Conservation (phyloP, 306 rosid species). For the Spatholobus suberectus region DNA sequence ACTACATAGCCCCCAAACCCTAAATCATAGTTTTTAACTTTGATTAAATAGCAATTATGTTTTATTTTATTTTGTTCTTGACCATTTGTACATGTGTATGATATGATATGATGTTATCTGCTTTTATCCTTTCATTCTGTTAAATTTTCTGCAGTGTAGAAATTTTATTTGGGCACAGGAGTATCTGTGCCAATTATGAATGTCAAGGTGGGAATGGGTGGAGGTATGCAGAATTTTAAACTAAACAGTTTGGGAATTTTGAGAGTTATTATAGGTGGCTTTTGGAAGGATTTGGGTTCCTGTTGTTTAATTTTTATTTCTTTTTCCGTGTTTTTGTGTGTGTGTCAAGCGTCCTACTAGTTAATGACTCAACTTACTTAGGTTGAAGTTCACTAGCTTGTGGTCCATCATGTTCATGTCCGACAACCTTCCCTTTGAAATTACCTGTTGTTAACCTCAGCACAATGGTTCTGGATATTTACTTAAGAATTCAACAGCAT, state of each 20-base stretch:
- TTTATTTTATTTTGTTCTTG: background rate
- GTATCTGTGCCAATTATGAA: background rate
- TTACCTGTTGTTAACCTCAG: background rate
- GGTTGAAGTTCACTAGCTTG: conserved; percentile 2
- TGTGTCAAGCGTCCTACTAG: conserved; percentile 6
- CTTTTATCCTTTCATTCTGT: conserved; percentile 4
- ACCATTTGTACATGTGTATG: background rate
- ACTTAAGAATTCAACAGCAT: background rate
- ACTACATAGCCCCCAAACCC: background rate
- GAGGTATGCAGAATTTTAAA: background rate
- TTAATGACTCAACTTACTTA: background rate
- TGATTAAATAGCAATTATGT: background rate
- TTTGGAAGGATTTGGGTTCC: conserved; percentile 9
- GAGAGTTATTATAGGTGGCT: background rate
- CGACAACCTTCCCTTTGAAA: background rate
- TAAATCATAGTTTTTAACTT: background rate
- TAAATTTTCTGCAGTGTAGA: background rate
- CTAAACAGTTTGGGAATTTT: background rate
- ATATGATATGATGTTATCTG: background rate
- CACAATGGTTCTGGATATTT: background rate
- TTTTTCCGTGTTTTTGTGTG: background rate
- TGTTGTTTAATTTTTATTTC: background rate
- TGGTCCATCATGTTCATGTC: background rate
- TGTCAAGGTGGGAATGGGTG: conserved; percentile 9
- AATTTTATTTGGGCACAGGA: background rate